phyloP scores from a whole-genome alignment of 352 stramenopile genomes.

The Pythium utonaiense region DNA sequence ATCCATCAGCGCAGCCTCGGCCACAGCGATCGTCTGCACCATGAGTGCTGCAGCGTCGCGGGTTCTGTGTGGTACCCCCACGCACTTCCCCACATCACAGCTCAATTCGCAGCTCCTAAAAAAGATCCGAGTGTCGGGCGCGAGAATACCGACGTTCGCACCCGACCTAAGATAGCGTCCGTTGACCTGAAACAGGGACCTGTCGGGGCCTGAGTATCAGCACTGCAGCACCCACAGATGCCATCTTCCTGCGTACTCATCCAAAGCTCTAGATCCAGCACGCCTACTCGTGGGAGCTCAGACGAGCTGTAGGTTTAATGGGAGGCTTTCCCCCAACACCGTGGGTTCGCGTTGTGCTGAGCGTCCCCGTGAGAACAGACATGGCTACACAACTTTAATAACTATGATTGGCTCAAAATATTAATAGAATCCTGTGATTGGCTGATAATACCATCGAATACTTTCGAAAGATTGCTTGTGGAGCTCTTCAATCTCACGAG shows the following conservation, averaged over 20 bases:
- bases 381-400: slow-evolving; percentile 4
- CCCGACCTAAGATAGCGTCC: not conserved
- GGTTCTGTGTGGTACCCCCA: not conserved
- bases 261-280: not conserved
- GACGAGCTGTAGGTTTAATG: too few relatives aligned
- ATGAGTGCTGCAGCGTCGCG: slow-evolving; percentile 19
- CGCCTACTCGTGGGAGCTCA: too few relatives aligned
- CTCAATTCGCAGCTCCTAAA: not conserved
- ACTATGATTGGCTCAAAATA: not conserved
- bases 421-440: not conserved
- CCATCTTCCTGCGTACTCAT: too few relatives aligned
- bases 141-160: slow-evolving; percentile 4
- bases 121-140: not conserved
- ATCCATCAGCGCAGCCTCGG: slow-evolving; percentile 47
- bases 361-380: too few relatives aligned
- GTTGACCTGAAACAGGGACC: slow-evolving; percentile 6
- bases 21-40: slow-evolving; percentile 55
- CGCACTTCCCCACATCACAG: not conserved
- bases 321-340: too few relatives aligned
- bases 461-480: not conserved
- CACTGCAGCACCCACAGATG: too few relatives aligned
- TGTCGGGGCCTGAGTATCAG: too few relatives aligned
- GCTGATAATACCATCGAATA: not conserved
- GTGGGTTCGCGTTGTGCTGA: too few relatives aligned
- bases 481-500: not conserved